Evolutionary conservation across 352 stramenopile species (phyloP), one percentile per base, ranked within the genome.

Genomic region (Phytophthora pini): DNA sequence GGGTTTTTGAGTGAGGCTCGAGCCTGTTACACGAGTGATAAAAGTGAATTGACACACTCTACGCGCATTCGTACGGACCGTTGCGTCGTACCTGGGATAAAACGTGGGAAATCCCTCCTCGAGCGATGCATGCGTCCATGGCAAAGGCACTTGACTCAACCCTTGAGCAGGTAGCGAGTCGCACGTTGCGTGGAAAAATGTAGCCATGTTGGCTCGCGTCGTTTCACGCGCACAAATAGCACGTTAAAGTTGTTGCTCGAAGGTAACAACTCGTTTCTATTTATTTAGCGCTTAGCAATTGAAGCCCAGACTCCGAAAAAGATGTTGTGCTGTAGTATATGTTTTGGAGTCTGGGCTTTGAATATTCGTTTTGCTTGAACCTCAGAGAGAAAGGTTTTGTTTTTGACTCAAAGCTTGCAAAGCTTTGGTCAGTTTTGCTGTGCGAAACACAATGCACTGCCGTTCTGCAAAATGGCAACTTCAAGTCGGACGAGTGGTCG

Each of bases 1-100:
- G 87, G 87, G 26, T 92, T 89, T 59, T 92, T 94, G 10, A 95
- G 72, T 29, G 85, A 94, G 4, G 85, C 87, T 20, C 85, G 79
- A 26, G 85, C 87, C 77, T 92, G 49, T 13, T n/a, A n/a, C 2
- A 40, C 1, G 7, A 31, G 3, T 17, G 53, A 32, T 32, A 13
- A 51, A 8, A 50, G 34, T 36, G 31, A 36, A 4, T 36, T 36
- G 8, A 12, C 9, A 36, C 9, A 4, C 31, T 36, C 31, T 12
- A 13, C 10, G 31, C 11, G 31, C 31, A 36, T 12, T 36, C 2
- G 31, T 13, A 36, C 9, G 10, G 9, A 12, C 31, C 15, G 31
- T 13, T 36, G 31, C 9, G 31, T 12, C 10, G 17, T 48, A 90
- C 81, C 74, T 93, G 79, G 0, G 82, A 90, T 56, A 94, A 75